Percentiles rank a stretch among this genome's conserved stretches.
Evolutionary conservation across 2,329 filamentous ascomycete genomes (phyloP).

Genomic region (Arthrobotrys megalospora): DNA sequence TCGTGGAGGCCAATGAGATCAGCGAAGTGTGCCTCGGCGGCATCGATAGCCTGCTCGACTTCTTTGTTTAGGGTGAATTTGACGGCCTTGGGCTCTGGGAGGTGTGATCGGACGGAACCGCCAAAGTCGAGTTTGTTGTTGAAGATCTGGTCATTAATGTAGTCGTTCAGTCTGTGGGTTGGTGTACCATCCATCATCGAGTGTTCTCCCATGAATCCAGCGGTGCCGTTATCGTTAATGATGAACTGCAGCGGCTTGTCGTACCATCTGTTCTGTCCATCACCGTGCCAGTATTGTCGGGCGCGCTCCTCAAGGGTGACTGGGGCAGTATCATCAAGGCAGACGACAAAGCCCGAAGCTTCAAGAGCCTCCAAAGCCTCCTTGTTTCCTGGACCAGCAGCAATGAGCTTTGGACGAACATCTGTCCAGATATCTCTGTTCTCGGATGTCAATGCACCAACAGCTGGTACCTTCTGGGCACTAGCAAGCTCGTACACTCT

Average conservation of each 20-base stretch:
- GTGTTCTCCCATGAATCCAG: conserved; percentile 98
- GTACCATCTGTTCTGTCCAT: conserved; percentile 95
- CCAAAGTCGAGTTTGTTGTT: conserved; percentile 94
- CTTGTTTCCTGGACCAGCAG: conserved; percentile 83
- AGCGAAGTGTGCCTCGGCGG: conserved; percentile 83
- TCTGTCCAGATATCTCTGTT: conserved; percentile 95
- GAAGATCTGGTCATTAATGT: conserved; percentile 91
- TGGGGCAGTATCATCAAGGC: conserved; percentile 90
- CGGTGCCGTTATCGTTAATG: conserved; percentile 96
- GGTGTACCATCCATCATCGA: conserved; percentile 99
- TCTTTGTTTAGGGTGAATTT: conserved; percentile 83
- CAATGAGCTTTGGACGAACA: conserved; percentile 74
- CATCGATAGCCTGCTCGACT: conserved; percentile 82
- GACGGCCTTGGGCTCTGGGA: conserved; percentile 84
- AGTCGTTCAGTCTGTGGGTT: conserved; percentile 96
- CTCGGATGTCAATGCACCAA: conserved; percentile 89
- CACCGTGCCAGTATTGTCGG: conserved; percentile 97
- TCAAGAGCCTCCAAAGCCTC: conserved; percentile 85
- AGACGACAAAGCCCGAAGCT: conserved; percentile 89
- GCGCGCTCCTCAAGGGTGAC: conserved; percentile 96
- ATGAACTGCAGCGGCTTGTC: conserved; percentile 99
- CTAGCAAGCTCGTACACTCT: conserved; percentile 82
- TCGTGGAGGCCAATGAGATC: conserved; percentile 88
- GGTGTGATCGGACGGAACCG: conserved; percentile 81
- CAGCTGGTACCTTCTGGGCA: conserved; percentile 75